Evolutionary conservation across 139 green algal genomes (phyloP).

Genomic region (Coelastrella sp.): DNA sequence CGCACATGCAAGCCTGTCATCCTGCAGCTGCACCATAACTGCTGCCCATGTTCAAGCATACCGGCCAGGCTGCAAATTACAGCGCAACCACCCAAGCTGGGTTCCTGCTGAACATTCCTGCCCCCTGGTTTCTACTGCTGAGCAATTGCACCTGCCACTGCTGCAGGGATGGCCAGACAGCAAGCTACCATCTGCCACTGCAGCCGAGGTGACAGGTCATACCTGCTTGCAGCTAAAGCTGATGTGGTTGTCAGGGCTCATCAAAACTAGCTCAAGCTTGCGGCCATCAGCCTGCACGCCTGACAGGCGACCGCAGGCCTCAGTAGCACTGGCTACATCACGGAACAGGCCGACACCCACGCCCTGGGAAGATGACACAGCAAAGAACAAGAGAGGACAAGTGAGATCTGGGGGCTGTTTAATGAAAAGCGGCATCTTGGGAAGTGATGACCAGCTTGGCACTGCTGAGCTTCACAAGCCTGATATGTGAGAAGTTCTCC

Average conservation of each 20-base stretch:
- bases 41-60: no score
- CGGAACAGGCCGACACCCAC: constrained; percentile 46
- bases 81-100: no score
- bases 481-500: no score
- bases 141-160: background rate
- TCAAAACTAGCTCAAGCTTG: constrained; percentile 47
- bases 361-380: constrained; percentile 22
- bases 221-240: constrained; percentile 45
- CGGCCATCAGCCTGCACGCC: constrained; percentile 42
- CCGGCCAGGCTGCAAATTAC: no score
- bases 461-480: no score
- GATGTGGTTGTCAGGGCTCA: constrained; percentile 51
- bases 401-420: background rate
- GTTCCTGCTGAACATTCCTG: no score
- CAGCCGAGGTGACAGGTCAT: background rate
- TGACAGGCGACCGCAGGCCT: constrained; percentile 5
- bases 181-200: no score
- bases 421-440: background rate
- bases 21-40: no score
- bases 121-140: no score
- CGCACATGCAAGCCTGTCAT: no score
- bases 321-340: background rate
- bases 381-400: background rate
- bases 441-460: no score
- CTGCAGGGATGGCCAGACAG: background rate